Evolutionary conservation across 495 filamentous ascomycete genomes (phyloP).

Genomic region (Aspergillus egyptiacus): DNA sequence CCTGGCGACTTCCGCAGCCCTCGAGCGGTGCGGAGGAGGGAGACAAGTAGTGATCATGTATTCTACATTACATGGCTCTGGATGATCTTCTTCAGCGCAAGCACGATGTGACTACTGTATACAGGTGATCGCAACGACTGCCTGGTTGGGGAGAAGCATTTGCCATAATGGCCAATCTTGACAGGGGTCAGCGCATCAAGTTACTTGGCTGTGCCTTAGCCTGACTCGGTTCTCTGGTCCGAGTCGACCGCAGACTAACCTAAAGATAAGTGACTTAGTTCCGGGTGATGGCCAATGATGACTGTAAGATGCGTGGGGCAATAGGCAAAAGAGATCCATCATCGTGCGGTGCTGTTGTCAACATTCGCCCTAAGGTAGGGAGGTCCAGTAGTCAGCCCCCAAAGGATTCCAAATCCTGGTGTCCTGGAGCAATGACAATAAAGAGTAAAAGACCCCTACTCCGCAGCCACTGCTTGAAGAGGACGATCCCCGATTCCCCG

Average conservation of each 20-base stretch:
- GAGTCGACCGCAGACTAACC: background rate
- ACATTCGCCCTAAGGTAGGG: no score
- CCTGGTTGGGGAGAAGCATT: background rate
- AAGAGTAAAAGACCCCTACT: no score
- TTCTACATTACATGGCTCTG: no score
- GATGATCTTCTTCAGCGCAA: background rate
- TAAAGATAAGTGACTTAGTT: no score
- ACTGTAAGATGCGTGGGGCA: background rate
- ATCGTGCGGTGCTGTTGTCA: no score
- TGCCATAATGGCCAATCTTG: background rate
- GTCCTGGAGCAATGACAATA: background rate
- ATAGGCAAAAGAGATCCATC: background rate
- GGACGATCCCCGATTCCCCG: background rate
- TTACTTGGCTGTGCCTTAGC: background rate
- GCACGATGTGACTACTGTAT: background rate
- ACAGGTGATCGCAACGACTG: slow-evolving; percentile 1
- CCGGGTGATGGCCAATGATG: background rate
- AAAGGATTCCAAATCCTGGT: background rate
- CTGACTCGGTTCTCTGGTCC: background rate
- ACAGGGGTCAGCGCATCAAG: background rate
- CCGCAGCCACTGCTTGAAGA: no score
- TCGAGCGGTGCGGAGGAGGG: no score
- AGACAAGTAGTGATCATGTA: no score
- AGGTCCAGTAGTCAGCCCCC: no score
- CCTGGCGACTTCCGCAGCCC: no score